phyloP scores from a whole-genome alignment of 2,329 filamentous ascomycete species.

The Fusarium praegraminearum region DNA sequence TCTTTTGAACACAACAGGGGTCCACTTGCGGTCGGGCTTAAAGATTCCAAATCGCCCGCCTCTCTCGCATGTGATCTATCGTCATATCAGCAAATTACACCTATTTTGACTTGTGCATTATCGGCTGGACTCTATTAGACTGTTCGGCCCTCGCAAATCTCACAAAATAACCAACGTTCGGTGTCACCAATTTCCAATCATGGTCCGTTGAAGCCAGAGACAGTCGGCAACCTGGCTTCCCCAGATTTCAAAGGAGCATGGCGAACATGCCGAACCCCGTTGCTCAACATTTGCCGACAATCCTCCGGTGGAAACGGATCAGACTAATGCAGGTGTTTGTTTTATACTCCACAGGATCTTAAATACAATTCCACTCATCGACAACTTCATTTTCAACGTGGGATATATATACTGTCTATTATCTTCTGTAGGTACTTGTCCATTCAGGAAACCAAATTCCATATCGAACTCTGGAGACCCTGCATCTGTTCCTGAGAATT shows the following conservation, averaged over 20 bases:
- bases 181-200: background rate
- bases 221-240: background rate
- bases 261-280: conserved; percentile 27
- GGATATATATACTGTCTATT: conserved; percentile 22
- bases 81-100: conserved; percentile 30
- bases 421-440: conserved; percentile 11
- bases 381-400: conserved; percentile 1
- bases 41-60: conserved; percentile 37
- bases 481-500: conserved; percentile 11
- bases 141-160: background rate
- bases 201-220: background rate
- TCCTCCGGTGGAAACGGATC: conserved; percentile 10
- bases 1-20: conserved; percentile 27
- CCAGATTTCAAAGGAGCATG: conserved; percentile 2
- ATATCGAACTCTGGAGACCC: conserved; percentile 1
- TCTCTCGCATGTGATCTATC: conserved; percentile 23
- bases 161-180: background rate
- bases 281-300: conserved; percentile 14
- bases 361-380: background rate
- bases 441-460: background rate
- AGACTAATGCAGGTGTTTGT: conserved; percentile 12
- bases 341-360: conserved; percentile 4
- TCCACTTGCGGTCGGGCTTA: background rate
- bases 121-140: background rate
- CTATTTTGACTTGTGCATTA: background rate